phyloP scores from a whole-genome alignment of 192 early-diverging fungal species.

The Piromyces finnis region DNA sequence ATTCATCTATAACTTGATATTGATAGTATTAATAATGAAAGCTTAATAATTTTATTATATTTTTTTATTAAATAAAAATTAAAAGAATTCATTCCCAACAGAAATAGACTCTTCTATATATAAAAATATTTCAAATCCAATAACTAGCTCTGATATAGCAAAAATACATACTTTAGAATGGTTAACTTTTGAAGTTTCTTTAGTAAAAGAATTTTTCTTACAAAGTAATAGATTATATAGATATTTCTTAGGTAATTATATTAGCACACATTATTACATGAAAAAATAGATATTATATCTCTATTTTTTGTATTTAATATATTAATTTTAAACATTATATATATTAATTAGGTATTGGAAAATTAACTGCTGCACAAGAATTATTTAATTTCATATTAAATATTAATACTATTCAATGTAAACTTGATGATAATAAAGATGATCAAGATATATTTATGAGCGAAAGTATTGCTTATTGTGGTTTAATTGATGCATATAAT shows the following conservation, averaged over 20 bases:
- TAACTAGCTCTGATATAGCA: not conserved
- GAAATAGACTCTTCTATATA: not conserved
- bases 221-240: not conserved
- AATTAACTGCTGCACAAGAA: not conserved
- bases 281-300: no score
- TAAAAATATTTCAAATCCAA: not conserved
- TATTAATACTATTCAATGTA: not conserved
- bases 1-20: no score
- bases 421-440: not conserved
- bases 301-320: no score
- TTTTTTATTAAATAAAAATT: no score
- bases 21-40: no score
- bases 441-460: not conserved
- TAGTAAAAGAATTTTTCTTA: not conserved
- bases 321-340: no score
- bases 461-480: not conserved
- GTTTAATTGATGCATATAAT: not conserved
- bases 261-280: no score
- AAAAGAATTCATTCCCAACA: not conserved
- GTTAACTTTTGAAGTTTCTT: not conserved
- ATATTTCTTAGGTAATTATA: not conserved
- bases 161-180: not conserved
- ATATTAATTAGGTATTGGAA: not conserved
- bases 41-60: no score
- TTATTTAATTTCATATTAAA: not conserved